Conservation (phyloP, 176 grass and related monocot species). For the Dendrocalamus sinicus region DNA sequence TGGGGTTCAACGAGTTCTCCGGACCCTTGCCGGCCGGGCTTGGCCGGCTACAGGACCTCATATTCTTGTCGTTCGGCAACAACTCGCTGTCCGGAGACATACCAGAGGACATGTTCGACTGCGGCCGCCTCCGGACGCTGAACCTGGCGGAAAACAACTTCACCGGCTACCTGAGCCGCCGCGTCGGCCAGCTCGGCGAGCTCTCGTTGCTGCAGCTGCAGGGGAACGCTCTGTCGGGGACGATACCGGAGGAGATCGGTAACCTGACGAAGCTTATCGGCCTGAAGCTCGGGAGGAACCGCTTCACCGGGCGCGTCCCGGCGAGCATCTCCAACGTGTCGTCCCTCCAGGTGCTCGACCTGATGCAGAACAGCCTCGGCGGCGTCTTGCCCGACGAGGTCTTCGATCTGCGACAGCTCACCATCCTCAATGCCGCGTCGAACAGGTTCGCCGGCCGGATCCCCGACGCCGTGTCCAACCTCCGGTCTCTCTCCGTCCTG, state of each 20-base stretch:
- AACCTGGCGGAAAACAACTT: constrained; percentile 51
- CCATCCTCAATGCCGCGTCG: constrained; percentile 42
- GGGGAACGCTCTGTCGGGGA: constrained; percentile 62
- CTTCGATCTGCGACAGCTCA: constrained; percentile 57
- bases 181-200: constrained; percentile 44
- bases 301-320: constrained; percentile 58
- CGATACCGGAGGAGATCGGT: constrained; percentile 70
- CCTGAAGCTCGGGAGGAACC: constrained; percentile 44
- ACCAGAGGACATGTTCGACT: constrained; percentile 77
- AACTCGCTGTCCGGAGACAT: constrained; percentile 61
- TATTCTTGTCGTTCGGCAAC: constrained; percentile 28
- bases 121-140: constrained; percentile 48
- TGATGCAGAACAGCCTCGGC: constrained; percentile 54
- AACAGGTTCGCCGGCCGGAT: constrained; percentile 66
- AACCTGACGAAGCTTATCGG: constrained; percentile 59
- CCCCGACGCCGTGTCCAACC: constrained; percentile 60
- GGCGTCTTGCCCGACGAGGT: constrained; percentile 54
- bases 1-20: constrained; percentile 57
- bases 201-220: constrained; percentile 57
- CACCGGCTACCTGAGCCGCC: constrained; percentile 56
- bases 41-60: constrained; percentile 54
- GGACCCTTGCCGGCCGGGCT: constrained; percentile 58
- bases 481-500: constrained; percentile 60
- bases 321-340: constrained; percentile 51
- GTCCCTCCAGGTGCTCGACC: constrained; percentile 54